Conservation (phyloP, 2,329 filamentous ascomycete genomes). For the Aspergillus sp. region DNA sequence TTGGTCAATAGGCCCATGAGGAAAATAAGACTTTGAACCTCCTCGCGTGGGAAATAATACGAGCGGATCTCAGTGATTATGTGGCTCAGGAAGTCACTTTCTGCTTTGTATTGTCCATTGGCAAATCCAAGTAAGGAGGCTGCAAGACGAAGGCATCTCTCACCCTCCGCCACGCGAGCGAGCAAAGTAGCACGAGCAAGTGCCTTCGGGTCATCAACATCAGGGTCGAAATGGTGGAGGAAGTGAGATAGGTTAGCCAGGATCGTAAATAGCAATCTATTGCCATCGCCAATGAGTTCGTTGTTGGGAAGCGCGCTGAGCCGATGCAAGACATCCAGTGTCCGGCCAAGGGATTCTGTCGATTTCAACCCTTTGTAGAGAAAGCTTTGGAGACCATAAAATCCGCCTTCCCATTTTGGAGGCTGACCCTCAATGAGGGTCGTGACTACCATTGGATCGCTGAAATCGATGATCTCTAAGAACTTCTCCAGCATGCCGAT, state of each 20-base stretch:
- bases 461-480: constrained; percentile 76
- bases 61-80: constrained; percentile 70
- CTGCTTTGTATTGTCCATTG: constrained; percentile 59
- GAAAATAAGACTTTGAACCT: constrained; percentile 83
- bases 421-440: constrained; percentile 75
- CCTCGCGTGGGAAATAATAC: constrained; percentile 74
- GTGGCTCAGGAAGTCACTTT: constrained; percentile 71
- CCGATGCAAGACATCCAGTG: constrained; percentile 71
- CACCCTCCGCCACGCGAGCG: constrained; percentile 65
- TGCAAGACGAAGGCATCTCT: constrained; percentile 64
- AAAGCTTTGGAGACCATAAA: constrained; percentile 79
- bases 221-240: constrained; percentile 70
- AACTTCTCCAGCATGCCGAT: constrained; percentile 87
- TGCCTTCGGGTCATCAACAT: constrained; percentile 51
- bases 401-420: constrained; percentile 79
- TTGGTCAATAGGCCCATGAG: constrained; percentile 90
- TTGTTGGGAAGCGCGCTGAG: constrained; percentile 76
- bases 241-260: constrained; percentile 89
- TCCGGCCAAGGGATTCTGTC: constrained; percentile 72
- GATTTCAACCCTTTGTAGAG: constrained; percentile 91
- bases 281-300: constrained; percentile 74
- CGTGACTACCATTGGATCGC: constrained; percentile 62
- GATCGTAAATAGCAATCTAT: constrained; percentile 76
- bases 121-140: constrained; percentile 67
- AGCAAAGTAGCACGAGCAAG: constrained; percentile 65